These are phyloP conservation scores for Tricholomella constricta DNA, from an alignment of 768 basidiomycete genomes.

Conservation along the genomic window DNA sequence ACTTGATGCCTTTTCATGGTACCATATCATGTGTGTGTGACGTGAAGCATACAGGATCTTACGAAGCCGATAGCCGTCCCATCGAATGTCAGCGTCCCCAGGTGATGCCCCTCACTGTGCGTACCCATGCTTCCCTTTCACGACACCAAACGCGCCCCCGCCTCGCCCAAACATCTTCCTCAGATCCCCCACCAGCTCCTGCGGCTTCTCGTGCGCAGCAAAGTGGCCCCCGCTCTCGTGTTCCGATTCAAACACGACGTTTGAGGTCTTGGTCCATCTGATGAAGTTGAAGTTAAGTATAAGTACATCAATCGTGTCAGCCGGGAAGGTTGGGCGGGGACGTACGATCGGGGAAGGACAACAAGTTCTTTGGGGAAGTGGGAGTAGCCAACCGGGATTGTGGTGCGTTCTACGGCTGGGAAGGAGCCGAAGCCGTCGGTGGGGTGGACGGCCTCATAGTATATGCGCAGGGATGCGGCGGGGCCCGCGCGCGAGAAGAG, in stretches of 20 bases:
- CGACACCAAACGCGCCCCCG: conserved; percentile 40
- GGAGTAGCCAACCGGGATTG: conserved; percentile 49
- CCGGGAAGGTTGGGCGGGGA: background rate
- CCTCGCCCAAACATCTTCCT: conserved; percentile 45
- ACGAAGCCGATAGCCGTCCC: too few relatives aligned
- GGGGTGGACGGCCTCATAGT: conserved; percentile 46
- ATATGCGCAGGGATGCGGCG: conserved; percentile 56
- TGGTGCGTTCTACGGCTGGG: conserved; percentile 8
- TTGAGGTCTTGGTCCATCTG: conserved; percentile 22
- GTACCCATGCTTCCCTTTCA: conserved; percentile 34
- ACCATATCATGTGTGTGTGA: too few relatives aligned
- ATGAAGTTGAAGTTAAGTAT: too few relatives aligned
- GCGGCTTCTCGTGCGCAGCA: conserved; percentile 43
- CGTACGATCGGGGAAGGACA: conserved; percentile 28
- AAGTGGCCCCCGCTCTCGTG: conserved; percentile 50
- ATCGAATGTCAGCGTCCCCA: too few relatives aligned
- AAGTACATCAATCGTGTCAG: too few relatives aligned
- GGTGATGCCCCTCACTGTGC: too few relatives aligned
- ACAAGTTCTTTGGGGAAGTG: conserved; percentile 52
- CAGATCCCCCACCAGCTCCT: conserved; percentile 41
- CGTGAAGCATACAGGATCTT: too few relatives aligned
- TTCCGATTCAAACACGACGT: conserved; percentile 28
- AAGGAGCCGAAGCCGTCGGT: conserved; percentile 9
- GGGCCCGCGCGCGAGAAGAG: conserved; percentile 62
- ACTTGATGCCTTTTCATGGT: background rate